Evolutionary conservation across 371 early-diverging fungal species (phyloP), one percentile per base, ranked within the genome.

Genomic region (Umbelopsis sp.): DNA sequence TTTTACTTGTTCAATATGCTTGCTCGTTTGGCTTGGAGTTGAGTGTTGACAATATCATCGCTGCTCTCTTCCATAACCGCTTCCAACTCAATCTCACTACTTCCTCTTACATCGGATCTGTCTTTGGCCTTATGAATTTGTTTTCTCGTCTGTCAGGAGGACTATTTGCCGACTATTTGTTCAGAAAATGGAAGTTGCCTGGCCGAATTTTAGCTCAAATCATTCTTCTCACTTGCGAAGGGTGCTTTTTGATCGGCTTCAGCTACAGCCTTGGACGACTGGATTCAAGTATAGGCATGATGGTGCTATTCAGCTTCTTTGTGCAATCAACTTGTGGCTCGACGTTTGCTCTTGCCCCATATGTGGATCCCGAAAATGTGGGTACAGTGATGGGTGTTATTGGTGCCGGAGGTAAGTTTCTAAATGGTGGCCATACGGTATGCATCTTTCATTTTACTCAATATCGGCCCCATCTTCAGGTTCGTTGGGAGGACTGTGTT

Each of bases 1-100:
- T 87, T 44, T 70, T 86, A 32, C 78, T 81, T 71, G 29, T 82
- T 35, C 79, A 77, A 62, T 89, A 89, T 66, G 87, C 87, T 24
- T 87, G 87, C 72, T 81, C 78, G 16, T 90, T 90, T 74, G 90
- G 90, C 8, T 75, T 85, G n/a, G 90, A 90, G 71, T 74, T 89
- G 38, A 77, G 86, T n/a, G 80, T 90, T 8, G 89, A 89, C 72
- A 81, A 81, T 48, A 75, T 82, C 52, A 77, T 90, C 63, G 85
- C 72, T 4, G 66, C 65, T 50, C 68, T 75, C 1, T 75, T 84
- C 51, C 64, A 72, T 18, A 51, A 37, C 16, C 67, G 74, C 29
- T 87, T 81, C 45, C 29, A 44, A 0, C 71, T 85, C n/a, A 70
- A 73, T 46, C 85, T 80, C 57, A 74, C 77, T 3, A 77, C 75